Evolutionary conservation across 2,329 filamentous ascomycete genomes (phyloP), one percentile per base, ranked within the genome.

Genomic region (Alternaria sp.): DNA sequence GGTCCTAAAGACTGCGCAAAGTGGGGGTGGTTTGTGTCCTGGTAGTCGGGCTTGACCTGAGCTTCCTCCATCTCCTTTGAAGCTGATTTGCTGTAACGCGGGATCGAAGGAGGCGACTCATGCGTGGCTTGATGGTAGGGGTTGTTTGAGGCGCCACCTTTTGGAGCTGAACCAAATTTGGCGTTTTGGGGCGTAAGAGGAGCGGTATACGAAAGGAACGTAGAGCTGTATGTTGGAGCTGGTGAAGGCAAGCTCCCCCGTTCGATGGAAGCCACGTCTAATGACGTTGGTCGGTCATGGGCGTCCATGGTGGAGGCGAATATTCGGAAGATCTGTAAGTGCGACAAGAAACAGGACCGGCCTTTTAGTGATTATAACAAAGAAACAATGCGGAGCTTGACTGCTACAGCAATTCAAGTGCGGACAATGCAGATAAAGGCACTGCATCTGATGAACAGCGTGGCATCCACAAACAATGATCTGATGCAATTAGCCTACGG

Each of bases 151-250:
- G 18, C 7, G 9, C n/a, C 43, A 10, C 49, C 49, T 15, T 60
- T 49, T 14, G 49, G 4, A 7, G 14, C 41, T 14, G 20, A 18
- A 54, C 53, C 25, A 26, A 49, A 20, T n/a, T 3, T 20, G 23
- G 20, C 28, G 61, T 55, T 41, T 33, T 51, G 58, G 37, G 53
- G 51, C 44, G 41, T 55, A 41, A 33, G 21, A 33, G 20, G 33
- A 57, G 37, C 37, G 20, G 26, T 20, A 55, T 60, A 37, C 11
- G 46, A 47, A 43, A 64, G 26, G 43, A 69, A 66, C 21, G 67
- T 67, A 12, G 70, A 71, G 11, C 55, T 64, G 60, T 75, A 75
- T n/a, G 68, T 64, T 46, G 73, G 73, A 30, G 71, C 66, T 33
- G 73, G 72, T 8, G 71, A 74, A 8, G 25, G 50, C n/a, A 58